Conservation (phyloP, 139 green algal species). For the Chlorella sp. region DNA sequence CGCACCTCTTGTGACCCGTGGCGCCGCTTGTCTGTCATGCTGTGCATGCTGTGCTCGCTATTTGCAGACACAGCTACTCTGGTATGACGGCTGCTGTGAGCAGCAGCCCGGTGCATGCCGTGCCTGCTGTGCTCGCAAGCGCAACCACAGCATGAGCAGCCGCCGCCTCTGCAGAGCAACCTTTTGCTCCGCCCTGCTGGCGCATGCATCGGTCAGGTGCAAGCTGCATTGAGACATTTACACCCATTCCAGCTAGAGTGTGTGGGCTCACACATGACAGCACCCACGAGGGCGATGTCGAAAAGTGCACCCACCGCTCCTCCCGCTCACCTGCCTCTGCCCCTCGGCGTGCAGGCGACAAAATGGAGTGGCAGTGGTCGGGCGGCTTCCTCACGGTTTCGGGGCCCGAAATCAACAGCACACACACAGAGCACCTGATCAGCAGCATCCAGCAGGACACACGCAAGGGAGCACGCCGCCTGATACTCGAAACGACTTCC, state of each 20-base stretch:
- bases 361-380: background rate
- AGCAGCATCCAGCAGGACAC: background rate
- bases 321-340: background rate
- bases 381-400: background rate
- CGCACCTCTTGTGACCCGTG: no score
- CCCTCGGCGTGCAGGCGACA: background rate
- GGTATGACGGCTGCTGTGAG: background rate
- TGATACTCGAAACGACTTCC: background rate
- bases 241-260: background rate
- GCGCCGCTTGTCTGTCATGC: no score
- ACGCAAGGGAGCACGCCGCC: background rate
- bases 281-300: background rate
- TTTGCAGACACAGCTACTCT: no score
- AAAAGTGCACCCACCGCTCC: no score
- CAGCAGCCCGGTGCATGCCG: background rate
- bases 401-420: background rate
- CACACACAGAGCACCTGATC: background rate
- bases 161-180: no score
- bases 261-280: background rate
- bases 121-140: no score
- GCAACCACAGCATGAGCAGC: no score
- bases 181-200: no score
- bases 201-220: background rate
- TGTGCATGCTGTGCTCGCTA: no score
- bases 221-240: no score